Conservation (phyloP, 495 filamentous ascomycete genomes). For the Articulospora tetracladia region DNA sequence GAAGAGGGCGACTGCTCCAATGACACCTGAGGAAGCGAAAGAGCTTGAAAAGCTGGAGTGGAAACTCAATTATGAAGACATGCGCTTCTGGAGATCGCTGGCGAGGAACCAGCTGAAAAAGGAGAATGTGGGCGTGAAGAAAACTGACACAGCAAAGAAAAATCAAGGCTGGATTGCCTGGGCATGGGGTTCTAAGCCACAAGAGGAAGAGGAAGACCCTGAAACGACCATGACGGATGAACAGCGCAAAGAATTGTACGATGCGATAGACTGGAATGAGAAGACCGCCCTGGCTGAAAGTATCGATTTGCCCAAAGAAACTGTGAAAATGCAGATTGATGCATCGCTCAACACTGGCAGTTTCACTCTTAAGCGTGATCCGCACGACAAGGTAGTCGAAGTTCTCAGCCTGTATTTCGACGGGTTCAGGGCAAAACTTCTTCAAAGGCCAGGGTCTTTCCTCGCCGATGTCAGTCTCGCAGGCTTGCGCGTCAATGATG, state of each 20-base stretch:
- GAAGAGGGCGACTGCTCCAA: slow-evolving; percentile 63
- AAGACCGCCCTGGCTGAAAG: slow-evolving; percentile 83
- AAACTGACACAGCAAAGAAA: slow-evolving; percentile 48
- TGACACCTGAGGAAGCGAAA: slow-evolving; percentile 63
- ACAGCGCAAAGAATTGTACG: slow-evolving; percentile 93
- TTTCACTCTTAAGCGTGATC: slow-evolving; percentile 86
- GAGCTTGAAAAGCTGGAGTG: slow-evolving; percentile 74
- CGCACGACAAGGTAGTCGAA: slow-evolving; percentile 73
- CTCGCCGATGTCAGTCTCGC: slow-evolving; percentile 84
- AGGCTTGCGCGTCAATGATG: slow-evolving; percentile 91
- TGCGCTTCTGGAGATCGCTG: slow-evolving; percentile 93
- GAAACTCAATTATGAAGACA: slow-evolving; percentile 91
- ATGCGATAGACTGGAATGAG: slow-evolving; percentile 97
- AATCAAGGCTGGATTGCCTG: slow-evolving; percentile 77
- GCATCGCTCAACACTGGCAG: slow-evolving; percentile 86
- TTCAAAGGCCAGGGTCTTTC: slow-evolving; percentile 87
- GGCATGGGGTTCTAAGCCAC: slow-evolving; percentile 77
- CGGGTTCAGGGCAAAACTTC: slow-evolving; percentile 79
- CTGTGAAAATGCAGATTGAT: slow-evolving; percentile 87
- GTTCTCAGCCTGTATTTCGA: slow-evolving; percentile 91
- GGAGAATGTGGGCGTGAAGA: slow-evolving; percentile 80
- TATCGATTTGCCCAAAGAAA: slow-evolving; percentile 85
- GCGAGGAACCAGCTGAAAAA: slow-evolving; percentile 93
- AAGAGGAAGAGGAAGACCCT: slow-evolving; percentile 59
- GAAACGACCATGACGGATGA: slow-evolving; percentile 85